These are phyloP conservation scores for Aspergillus sp. DNA, from an alignment of 2,329 filamentous ascomycete species.

Conservation along the genomic window DNA sequence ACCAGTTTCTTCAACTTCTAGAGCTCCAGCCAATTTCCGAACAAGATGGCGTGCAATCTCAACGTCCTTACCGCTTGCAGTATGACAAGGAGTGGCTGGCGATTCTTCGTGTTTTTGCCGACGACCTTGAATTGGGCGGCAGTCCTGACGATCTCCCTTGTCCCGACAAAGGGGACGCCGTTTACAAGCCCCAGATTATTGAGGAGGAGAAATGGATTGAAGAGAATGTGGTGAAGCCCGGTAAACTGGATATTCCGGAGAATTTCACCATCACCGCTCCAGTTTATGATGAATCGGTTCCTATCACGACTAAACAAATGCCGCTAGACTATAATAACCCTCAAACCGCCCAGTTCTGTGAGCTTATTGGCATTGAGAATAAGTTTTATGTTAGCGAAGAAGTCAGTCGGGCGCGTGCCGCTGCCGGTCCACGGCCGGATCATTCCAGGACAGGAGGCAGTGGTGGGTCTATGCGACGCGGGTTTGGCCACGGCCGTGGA, in stretches of 20 bases:
- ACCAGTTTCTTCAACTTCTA: conserved; percentile 75
- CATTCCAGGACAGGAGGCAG: conserved; percentile 12
- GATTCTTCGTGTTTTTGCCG: conserved; percentile 75
- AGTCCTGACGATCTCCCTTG: conserved; percentile 48
- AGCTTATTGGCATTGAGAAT: conserved; percentile 69
- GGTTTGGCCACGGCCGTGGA: conserved; percentile 14
- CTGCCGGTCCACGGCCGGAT: conserved; percentile 49
- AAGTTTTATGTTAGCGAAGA: conserved; percentile 66
- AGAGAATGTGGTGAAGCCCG: conserved; percentile 59
- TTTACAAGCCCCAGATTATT: conserved; percentile 63
- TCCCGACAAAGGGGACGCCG: conserved; percentile 58
- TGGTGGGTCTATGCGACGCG: conserved; percentile 16
- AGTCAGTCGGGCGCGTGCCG: conserved; percentile 56
- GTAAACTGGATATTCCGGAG: conserved; percentile 62
- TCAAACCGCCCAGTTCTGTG: conserved; percentile 77
- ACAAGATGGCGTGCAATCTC: conserved; percentile 7
- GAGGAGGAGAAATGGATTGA: conserved; percentile 73
- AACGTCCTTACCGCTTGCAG: conserved; percentile 54
- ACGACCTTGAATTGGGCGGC: conserved; percentile 56
- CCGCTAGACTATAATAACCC: conserved; percentile 79
- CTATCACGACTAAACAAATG: conserved; percentile 54
- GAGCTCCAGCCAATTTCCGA: conserved; percentile 50
- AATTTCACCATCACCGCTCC: conserved; percentile 76
- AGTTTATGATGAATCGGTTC: conserved; percentile 53
- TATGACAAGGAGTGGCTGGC: conserved; percentile 96